Evolutionary conservation across 1,284 basidiomycete genomes (phyloP).

Genomic region (Trichosporon sp.): DNA sequence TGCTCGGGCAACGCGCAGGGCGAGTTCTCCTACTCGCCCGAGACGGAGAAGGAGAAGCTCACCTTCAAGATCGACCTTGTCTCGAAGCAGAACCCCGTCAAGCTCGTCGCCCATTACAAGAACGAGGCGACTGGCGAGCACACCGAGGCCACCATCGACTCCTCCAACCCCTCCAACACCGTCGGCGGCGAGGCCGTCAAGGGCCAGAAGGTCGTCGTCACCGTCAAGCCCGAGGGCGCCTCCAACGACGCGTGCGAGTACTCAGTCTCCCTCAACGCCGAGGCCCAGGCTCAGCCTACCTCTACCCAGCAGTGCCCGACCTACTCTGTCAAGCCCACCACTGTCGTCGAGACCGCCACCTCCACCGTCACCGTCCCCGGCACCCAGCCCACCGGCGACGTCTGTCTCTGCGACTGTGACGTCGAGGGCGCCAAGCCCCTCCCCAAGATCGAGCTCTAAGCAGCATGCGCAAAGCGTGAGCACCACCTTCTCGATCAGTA

Average conservation of each 20-base stretch:
- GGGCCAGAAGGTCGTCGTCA: slow-evolving; percentile 13
- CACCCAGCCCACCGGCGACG: slow-evolving; percentile 7
- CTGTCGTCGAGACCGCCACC: slow-evolving; percentile 22
- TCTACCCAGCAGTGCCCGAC: neutral
- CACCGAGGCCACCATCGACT: neutral
- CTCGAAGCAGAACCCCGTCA: slow-evolving; percentile 23
- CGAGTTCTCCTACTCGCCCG: slow-evolving; percentile 23
- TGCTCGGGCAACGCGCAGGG: slow-evolving; percentile 22
- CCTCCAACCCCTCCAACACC: neutral
- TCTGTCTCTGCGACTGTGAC: slow-evolving; percentile 24
- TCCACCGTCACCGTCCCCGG: neutral
- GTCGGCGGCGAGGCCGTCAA: slow-evolving; percentile 11
- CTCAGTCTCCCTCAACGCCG: slow-evolving; percentile 8
- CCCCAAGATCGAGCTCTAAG: slow-evolving; percentile 28
- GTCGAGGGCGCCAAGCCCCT: slow-evolving; percentile 25
- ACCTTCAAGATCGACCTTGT: slow-evolving; percentile 22
- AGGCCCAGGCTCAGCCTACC: neutral
- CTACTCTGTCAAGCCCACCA: neutral
- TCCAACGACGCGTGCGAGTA: slow-evolving; percentile 19
- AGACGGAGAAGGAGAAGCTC: slow-evolving; percentile 20
- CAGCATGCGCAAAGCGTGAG: neutral
- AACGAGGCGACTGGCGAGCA: slow-evolving; percentile 24
- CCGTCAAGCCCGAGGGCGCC: slow-evolving; percentile 15
- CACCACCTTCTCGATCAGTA: neutral
- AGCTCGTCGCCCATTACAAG: slow-evolving; percentile 2